These are phyloP conservation scores for Coniophora puteana DNA, from an alignment of 1,284 basidiomycete genomes.

Conservation along the genomic window DNA sequence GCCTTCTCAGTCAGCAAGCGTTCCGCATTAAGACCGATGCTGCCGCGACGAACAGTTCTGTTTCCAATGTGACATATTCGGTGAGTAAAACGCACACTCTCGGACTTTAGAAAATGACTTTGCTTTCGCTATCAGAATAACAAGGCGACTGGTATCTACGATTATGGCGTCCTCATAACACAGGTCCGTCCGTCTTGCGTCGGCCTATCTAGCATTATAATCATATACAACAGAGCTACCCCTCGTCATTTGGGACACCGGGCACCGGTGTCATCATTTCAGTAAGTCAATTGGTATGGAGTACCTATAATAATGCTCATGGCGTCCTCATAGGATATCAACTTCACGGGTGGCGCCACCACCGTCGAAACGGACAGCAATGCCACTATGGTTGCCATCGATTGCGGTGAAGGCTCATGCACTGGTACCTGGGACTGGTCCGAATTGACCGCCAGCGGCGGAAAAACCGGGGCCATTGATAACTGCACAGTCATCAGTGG, in stretches of 20 bases:
- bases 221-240: constrained; percentile 38
- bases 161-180: constrained; percentile 43
- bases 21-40: constrained; percentile 46
- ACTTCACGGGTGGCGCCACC: constrained; percentile 33
- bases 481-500: constrained; percentile 34
- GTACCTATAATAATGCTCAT: background rate
- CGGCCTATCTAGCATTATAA: background rate
- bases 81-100: constrained; percentile 12
- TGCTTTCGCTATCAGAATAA: constrained; percentile 32
- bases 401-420: constrained; percentile 44
- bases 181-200: constrained; percentile 7
- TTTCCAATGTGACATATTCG: constrained; percentile 40
- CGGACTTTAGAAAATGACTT: constrained; percentile 3
- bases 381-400: constrained; percentile 36
- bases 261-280: constrained; percentile 41
- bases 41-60: constrained; percentile 34
- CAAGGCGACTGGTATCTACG: constrained; percentile 33
- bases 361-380: constrained; percentile 31
- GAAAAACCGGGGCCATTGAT: constrained; percentile 32
- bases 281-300: constrained; percentile 12
- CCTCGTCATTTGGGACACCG: constrained; percentile 37
- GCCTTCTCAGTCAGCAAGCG: constrained; percentile 35
- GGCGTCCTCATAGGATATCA: constrained; percentile 29
- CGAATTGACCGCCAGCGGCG: constrained; percentile 41
- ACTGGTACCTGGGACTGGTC: constrained; percentile 52